Evolutionary conservation across 805 yeast genomes (phyloP).

Genomic region (Myxozyma melibiosi): DNA sequence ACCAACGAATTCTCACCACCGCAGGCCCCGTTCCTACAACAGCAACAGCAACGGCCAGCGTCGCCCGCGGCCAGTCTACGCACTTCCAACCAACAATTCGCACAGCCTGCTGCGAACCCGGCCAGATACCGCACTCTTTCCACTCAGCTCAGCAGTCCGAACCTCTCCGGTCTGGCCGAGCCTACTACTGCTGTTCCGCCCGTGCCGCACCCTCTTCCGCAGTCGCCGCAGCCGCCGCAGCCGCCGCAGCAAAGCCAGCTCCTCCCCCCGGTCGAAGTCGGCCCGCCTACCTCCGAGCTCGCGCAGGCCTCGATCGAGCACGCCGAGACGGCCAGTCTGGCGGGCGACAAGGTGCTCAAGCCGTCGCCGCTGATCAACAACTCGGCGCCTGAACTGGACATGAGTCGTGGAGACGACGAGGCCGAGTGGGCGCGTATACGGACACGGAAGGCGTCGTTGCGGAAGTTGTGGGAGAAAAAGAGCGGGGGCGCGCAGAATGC

Average conservation of each 20-base stretch:
- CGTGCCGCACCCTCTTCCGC: background rate
- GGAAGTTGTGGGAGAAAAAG: slow-evolving; percentile 16
- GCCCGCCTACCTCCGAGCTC: background rate
- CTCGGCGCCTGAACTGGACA: background rate
- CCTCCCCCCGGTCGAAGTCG: background rate
- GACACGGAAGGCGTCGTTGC: slow-evolving; percentile 3
- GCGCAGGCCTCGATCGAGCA: background rate
- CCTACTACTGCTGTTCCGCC: background rate
- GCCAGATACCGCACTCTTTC: slow-evolving; percentile 22
- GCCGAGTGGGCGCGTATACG: slow-evolving; percentile 13
- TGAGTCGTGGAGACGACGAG: slow-evolving; percentile 1
- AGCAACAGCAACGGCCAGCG: background rate
- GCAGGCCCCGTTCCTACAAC: background rate
- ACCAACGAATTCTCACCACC: background rate
- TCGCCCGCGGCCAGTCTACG: background rate
- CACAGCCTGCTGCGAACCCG: slow-evolving; percentile 6
- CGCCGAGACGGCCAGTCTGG: background rate
- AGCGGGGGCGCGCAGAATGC: background rate
- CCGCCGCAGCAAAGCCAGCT: background rate
- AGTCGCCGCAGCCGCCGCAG: background rate
- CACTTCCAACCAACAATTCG: background rate
- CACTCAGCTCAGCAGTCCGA: slow-evolving; percentile 11
- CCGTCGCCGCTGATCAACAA: background rate
- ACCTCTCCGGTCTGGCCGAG: background rate
- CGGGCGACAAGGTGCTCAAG: background rate